Evolutionary conservation across 139 green algal species (phyloP).

Genomic region (Chlorella sp.): DNA sequence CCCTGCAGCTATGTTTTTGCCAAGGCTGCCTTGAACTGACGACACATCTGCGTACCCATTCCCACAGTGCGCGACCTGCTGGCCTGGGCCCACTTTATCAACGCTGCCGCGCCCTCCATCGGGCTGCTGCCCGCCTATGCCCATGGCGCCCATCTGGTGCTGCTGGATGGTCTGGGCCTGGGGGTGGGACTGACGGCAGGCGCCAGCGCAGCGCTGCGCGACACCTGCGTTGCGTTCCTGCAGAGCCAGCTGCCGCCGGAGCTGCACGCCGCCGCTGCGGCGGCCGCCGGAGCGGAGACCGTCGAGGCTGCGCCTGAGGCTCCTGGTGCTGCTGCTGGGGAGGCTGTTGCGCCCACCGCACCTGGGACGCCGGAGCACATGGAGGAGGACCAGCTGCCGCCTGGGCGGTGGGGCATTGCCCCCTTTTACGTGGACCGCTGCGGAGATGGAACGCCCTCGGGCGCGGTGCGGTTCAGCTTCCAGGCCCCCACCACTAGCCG

Average conservation of each 20-base stretch:
- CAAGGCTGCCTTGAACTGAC: too few species aligned
- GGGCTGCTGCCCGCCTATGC: conserved; percentile 67
- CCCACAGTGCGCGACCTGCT: conserved; percentile 87
- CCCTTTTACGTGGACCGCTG: conserved; percentile 74
- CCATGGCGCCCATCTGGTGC: conserved; percentile 89
- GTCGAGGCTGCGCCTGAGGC: background rate
- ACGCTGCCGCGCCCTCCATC: conserved; percentile 51
- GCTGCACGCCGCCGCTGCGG: background rate
- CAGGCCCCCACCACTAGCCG: conserved; percentile 80
- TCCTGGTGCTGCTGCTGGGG: background rate
- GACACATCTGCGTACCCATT: too few species aligned
- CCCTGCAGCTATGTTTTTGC: background rate
- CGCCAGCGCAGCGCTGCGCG: conserved; percentile 42
- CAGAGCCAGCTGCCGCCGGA: conserved; percentile 55
- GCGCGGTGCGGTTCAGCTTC: conserved; percentile 78
- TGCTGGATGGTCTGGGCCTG: conserved; percentile 94
- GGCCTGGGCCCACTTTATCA: conserved; percentile 88
- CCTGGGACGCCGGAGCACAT: too few species aligned
- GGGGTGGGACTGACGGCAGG: conserved; percentile 67
- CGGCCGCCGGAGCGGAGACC: conserved; percentile 18
- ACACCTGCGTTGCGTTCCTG: conserved; percentile 57
- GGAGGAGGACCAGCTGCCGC: background rate
- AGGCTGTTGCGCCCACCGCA: too few species aligned
- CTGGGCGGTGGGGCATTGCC: conserved; percentile 67
- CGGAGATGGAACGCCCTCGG: background rate